Base-by-base conservation (phyloP, 495 filamentous ascomycete species). In the Annulohypoxylon nitens region DNA sequence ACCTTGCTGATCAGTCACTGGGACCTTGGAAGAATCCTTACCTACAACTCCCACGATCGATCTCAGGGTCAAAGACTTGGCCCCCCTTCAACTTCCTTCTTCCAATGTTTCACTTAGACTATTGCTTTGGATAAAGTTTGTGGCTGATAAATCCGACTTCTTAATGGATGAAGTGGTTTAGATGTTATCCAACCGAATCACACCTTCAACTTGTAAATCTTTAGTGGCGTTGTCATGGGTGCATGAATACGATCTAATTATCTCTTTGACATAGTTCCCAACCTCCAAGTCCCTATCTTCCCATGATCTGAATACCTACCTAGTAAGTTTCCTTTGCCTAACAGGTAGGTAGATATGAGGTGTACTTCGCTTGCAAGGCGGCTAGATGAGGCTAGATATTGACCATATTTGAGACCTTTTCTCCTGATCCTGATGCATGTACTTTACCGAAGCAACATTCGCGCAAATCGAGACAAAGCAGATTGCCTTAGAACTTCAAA, bases 161-260 rank as follows among this genome's bases (percentile, higher is more conserved):
- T 25, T 23, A 14, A n/a, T 30, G n/a, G 12, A 12, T 57, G 55
- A 4, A 11, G 25, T 65, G 51, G n/a, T 39, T 51, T 47, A 47
- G 36, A 37, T 0, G 50, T 45, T 34, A 43, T 33, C 25, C 33
- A 67, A 60, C 64, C 16, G 33, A 67, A 36, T 43, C 64, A 60
- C 23, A 5, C 11, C 14, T 51, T 43, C 55, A 41, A 60, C 20
- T 43, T 60, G 33, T 4, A 48, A 58, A 14, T 67, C 64, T 67
- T 41, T 57, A 67, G 55, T 67, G 64, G 64, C 64, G 64, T 33
- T 33, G 12, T 25, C 18, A 26, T 37, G 50, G 54, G 9, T 12
- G 23, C 5, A 9, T 41, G 33, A 23, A 61, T 53, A 51, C 30
- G 45, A 67, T 39, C 30, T 10, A 7, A 36, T 10, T 57, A 6